phyloP scores from a whole-genome alignment of 495 filamentous ascomycete species.

The Lindgomyces ingoldianus region DNA sequence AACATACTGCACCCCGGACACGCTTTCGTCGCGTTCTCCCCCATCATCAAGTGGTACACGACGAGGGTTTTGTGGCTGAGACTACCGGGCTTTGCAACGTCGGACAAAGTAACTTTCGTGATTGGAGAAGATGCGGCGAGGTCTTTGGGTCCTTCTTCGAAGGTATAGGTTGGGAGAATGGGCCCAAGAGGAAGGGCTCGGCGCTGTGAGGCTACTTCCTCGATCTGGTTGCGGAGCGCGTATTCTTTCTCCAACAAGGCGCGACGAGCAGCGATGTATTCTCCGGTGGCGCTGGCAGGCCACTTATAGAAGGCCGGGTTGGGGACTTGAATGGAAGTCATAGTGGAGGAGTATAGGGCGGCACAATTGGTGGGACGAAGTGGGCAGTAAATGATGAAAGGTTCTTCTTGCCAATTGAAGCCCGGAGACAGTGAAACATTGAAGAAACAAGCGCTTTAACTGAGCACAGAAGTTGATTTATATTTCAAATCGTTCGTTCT shows the following conservation, averaged over 20 bases:
- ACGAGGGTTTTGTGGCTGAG: constrained; percentile 11
- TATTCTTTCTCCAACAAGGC: constrained; percentile 19
- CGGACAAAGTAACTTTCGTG: not conserved
- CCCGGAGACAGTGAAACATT: not conserved
- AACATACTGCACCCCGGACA: constrained; percentile 19
- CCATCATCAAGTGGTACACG: constrained; percentile 27
- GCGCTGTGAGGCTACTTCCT: constrained; percentile 12
- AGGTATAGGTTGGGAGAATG: constrained; percentile 12
- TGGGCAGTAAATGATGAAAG: not conserved
- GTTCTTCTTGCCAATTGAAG: not conserved
- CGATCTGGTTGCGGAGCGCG: constrained; percentile 15
- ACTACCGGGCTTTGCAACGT: not conserved
- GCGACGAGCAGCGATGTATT: constrained; percentile 15
- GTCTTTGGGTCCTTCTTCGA: constrained; percentile 16
- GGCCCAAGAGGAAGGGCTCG: constrained; percentile 17
- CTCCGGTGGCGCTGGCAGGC: constrained; percentile 6
- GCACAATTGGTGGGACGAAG: too few species aligned
- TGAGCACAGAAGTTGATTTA: not conserved
- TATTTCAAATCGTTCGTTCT: not conserved
- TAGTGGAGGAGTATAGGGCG: too few species aligned
- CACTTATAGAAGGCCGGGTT: constrained; percentile 14
- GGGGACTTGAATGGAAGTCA: not conserved
- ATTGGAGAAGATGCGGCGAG: not conserved
- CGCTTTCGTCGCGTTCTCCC: not conserved
- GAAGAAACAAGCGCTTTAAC: not conserved